Evolutionary conservation across 2,329 filamentous ascomycete species (phyloP).

Genomic region (Hypoxylon sp.): DNA sequence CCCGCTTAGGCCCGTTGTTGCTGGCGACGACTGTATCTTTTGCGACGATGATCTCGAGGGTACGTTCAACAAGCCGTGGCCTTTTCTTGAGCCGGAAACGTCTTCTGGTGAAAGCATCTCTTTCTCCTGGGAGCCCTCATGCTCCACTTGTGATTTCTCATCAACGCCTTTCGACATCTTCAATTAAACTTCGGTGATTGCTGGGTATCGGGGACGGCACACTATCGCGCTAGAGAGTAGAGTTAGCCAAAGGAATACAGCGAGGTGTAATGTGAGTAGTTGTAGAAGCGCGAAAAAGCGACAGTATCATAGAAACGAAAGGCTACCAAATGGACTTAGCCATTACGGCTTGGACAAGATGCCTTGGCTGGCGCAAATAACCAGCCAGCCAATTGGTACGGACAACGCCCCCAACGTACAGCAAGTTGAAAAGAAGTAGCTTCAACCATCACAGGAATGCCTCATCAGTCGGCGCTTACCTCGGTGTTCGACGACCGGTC

Average conservation of each 20-base stretch:
- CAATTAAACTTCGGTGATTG: conserved; percentile 24
- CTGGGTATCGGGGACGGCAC: conserved; percentile 23
- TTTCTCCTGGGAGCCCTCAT: conserved; percentile 47
- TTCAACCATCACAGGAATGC: conserved; percentile 3
- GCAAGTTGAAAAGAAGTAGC: background rate
- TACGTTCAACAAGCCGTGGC: conserved; percentile 66
- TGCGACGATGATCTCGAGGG: conserved; percentile 73
- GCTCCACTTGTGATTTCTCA: conserved; percentile 46
- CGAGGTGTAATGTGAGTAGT: background rate
- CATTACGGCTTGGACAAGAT: background rate
- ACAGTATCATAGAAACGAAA: background rate
- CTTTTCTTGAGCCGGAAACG: conserved; percentile 48
- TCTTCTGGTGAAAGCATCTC: conserved; percentile 44
- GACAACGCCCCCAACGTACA: conserved; percentile 1
- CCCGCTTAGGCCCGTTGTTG: conserved; percentile 70
- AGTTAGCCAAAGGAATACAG: conserved; percentile 16
- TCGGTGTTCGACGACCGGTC: conserved; percentile 39
- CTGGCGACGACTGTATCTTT: conserved; percentile 69
- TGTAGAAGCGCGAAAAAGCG: background rate
- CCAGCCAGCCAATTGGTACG: conserved; percentile 24
- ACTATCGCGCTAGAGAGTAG: conserved; percentile 37
- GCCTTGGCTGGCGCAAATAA: conserved; percentile 23
- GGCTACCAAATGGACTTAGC: background rate
- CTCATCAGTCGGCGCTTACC: conserved; percentile 41
- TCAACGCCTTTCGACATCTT: conserved; percentile 49